Conservation (phyloP, 2,329 filamentous ascomycete genomes). For the Pestalotiopsis sp. region DNA sequence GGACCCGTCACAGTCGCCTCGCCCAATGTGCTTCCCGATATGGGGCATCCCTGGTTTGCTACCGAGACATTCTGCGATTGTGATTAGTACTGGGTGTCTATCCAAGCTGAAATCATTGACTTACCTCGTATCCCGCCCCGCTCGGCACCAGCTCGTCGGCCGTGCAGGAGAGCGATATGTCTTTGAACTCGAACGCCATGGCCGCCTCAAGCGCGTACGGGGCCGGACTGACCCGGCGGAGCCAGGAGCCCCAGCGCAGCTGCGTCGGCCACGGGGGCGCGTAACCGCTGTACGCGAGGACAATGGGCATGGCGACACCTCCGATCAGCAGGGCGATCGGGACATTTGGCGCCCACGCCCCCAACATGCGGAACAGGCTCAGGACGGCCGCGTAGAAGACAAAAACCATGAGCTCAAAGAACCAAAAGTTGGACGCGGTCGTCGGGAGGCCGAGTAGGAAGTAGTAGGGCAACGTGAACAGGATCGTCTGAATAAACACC, state of each 20-base stretch:
- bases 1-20: conserved; percentile 63
- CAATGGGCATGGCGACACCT: neutral
- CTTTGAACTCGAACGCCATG: conserved; percentile 85
- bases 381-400: neutral
- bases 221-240: conserved; percentile 30
- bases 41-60: conserved; percentile 74
- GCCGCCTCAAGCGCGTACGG: conserved; percentile 36
- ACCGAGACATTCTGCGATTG: neutral
- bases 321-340: neutral
- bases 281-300: neutral
- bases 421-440: neutral
- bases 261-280: neutral
- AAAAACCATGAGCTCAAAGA: neutral
- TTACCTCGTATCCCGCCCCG: conserved; percentile 67
- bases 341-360: neutral
- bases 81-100: neutral
- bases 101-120: conserved; percentile 44
- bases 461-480: neutral
- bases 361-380: neutral
- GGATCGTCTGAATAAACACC: neutral
- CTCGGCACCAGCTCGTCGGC: conserved; percentile 69
- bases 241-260: conserved; percentile 78
- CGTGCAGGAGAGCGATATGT: conserved; percentile 69
- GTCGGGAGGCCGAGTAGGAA: neutral
- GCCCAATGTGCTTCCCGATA: conserved; percentile 70